Percentiles rank a stretch among this genome's conserved stretches.
Evolutionary conservation across 2,329 filamentous ascomycete genomes (phyloP).

Genomic region (Aureobasidium vineae): DNA sequence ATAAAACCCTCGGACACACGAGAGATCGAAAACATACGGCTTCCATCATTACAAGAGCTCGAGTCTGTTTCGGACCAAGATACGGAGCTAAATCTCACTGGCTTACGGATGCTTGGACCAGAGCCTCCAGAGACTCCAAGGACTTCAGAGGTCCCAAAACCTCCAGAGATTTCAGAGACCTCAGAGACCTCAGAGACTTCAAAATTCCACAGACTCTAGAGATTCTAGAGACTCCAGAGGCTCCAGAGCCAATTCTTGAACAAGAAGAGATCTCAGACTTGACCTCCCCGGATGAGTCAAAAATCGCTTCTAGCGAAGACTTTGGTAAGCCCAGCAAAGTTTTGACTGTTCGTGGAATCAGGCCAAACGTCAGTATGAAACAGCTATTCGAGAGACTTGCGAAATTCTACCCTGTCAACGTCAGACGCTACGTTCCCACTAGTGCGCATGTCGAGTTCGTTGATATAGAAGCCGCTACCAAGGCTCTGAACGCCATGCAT

Average conservation of each 20-base stretch:
- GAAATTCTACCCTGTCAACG: background rate
- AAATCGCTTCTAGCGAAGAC: background rate
- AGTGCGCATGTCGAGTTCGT: background rate
- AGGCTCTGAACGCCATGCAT: background rate
- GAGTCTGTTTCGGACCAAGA: background rate
- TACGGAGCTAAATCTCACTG: background rate
- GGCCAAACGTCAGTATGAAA: background rate
- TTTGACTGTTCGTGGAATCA: background rate
- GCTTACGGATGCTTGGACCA: background rate
- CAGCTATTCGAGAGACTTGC: background rate
- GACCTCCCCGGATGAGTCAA: background rate
- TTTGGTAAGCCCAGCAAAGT: background rate
- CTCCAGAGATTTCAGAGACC: background rate
- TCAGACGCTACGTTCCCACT: background rate
- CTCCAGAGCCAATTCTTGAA: background rate
- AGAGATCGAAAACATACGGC: background rate
- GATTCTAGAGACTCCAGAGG: no score
- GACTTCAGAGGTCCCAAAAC: background rate
- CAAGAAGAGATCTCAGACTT: background rate
- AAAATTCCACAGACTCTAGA: no score
- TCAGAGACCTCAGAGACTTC: background rate
- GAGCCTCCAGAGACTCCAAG: background rate
- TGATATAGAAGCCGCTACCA: background rate
- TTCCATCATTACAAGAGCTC: background rate
- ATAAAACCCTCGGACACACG: no score